Evolutionary conservation across 495 filamentous ascomycete species (phyloP).

Genomic region (Penicillium tannophilum): DNA sequence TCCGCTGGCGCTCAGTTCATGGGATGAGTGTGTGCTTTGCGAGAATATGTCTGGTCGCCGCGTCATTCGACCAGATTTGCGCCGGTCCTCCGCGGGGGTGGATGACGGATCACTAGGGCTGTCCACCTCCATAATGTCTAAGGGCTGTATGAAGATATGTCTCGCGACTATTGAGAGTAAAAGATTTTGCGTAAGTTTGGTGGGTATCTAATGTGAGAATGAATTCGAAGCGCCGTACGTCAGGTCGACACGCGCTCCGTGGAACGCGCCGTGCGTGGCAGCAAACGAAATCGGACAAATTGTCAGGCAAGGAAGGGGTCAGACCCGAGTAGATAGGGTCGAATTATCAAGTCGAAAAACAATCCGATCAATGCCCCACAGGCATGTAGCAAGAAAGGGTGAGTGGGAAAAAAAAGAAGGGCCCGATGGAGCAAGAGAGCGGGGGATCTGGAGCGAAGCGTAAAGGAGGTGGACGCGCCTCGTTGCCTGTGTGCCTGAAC

Average conservation of each 20-base stretch:
- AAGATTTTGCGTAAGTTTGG: not conserved
- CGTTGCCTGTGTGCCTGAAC: conserved; percentile 4
- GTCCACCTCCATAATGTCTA: conserved; percentile 39
- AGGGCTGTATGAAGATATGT: not conserved
- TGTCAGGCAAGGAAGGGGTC: not conserved
- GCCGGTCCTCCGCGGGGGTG: conserved; percentile 56
- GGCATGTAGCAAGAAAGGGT: not conserved
- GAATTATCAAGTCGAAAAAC: not conserved
- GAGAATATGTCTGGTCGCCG: conserved; percentile 71
- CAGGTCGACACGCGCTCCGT: conserved; percentile 29
- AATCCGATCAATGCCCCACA: conserved; percentile 1
- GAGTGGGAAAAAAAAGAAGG: conserved; percentile 4
- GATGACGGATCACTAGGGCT: conserved; percentile 30
- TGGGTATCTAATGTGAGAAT: not conserved
- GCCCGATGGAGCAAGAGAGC: conserved; percentile 11
- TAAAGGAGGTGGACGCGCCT: conserved; percentile 18
- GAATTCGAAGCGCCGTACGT: conserved; percentile 8
- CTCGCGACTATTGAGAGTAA: not conserved
- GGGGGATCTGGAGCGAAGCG: conserved; percentile 11
- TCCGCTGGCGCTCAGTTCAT: conserved; percentile 34
- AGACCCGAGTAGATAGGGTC: not conserved
- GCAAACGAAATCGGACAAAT: conserved; percentile 15
- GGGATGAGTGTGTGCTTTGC: conserved; percentile 37
- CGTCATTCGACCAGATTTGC: conserved; percentile 81
- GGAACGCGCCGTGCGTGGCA: conserved; percentile 31